Percentiles rank a stretch among this genome's conserved stretches.
Evolutionary conservation across 164 flowering plant genomes (phyloP).

Genomic region (Paratinospora sagittata): DNA sequence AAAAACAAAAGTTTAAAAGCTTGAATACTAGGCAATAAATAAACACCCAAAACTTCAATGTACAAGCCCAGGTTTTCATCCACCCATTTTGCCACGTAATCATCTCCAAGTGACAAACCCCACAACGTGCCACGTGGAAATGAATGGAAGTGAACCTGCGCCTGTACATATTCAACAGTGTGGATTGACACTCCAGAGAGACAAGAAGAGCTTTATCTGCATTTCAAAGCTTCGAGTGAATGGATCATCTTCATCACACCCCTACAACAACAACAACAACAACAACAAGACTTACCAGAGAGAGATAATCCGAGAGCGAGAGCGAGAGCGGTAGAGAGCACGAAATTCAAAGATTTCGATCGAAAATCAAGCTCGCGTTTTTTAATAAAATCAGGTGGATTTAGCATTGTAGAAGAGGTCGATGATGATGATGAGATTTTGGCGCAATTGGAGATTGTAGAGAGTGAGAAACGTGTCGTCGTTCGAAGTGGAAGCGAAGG

Average conservation of each 20-base stretch:
- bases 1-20: no score
- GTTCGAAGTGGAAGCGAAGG: background rate
- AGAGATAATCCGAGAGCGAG: constrained; percentile 57
- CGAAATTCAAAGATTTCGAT: constrained; percentile 47
- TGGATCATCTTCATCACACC: no score
- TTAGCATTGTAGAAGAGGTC: constrained; percentile 6
- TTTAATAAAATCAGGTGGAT: constrained; percentile 17
- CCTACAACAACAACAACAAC: background rate
- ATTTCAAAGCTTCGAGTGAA: background rate
- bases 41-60: background rate
- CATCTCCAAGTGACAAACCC: no score
- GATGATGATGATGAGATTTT: constrained; percentile 6
- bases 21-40: no score
- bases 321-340: constrained; percentile 57
- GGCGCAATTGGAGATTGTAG: background rate
- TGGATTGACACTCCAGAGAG: no score
- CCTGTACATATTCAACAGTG: no score
- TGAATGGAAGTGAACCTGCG: no score
- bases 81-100: no score
- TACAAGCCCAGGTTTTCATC: no score
- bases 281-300: constrained; percentile 24
- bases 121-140: no score
- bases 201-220: no score
- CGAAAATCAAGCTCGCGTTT: constrained; percentile 35
- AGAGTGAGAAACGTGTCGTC: background rate